Evolutionary conservation across 495 filamentous ascomycete species (phyloP).

Genomic region (Cercophora sp.): DNA sequence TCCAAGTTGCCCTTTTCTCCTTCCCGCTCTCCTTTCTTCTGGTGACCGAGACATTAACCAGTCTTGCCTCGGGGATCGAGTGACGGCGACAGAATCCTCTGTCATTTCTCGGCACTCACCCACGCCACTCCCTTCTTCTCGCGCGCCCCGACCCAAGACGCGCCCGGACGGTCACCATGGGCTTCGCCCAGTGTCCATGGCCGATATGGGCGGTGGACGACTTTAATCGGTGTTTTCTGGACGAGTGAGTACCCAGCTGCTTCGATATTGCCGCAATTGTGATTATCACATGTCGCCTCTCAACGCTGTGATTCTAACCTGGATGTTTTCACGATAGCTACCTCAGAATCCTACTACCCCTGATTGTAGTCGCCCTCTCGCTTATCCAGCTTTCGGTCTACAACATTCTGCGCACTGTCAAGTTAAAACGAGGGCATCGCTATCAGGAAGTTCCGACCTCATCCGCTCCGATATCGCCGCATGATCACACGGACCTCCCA

Average conservation of each 20-base stretch:
- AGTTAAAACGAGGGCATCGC: conserved; percentile 40
- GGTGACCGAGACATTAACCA: not conserved
- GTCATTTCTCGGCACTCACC: not conserved
- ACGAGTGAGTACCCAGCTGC: conserved; percentile 81
- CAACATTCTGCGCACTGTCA: conserved; percentile 43
- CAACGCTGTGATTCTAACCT: conserved; percentile 20
- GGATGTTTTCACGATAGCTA: conserved; percentile 62
- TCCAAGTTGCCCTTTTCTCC: not conserved
- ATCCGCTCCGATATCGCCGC: conserved; percentile 36
- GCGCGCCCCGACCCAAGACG: conserved; percentile 18
- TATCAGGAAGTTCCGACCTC: conserved; percentile 48
- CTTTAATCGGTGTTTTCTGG: conserved; percentile 81
- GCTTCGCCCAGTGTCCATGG: conserved; percentile 68
- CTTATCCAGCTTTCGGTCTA: conserved; percentile 59
- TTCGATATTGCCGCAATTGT: no score
- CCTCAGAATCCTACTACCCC: conserved; percentile 77
- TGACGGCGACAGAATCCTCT: not conserved
- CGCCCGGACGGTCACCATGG: conserved; percentile 26
- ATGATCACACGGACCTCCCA: conserved; percentile 46
- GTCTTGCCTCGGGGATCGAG: not conserved
- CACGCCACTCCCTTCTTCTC: not conserved
- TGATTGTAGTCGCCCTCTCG: conserved; percentile 66
- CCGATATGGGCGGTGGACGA: conserved; percentile 87
- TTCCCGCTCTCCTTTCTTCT: not conserved
- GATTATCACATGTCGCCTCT: conserved; percentile 1